These are phyloP conservation scores for Staphylotrichum longicolle DNA, from an alignment of 495 filamentous ascomycete species.

Conservation along the genomic window DNA sequence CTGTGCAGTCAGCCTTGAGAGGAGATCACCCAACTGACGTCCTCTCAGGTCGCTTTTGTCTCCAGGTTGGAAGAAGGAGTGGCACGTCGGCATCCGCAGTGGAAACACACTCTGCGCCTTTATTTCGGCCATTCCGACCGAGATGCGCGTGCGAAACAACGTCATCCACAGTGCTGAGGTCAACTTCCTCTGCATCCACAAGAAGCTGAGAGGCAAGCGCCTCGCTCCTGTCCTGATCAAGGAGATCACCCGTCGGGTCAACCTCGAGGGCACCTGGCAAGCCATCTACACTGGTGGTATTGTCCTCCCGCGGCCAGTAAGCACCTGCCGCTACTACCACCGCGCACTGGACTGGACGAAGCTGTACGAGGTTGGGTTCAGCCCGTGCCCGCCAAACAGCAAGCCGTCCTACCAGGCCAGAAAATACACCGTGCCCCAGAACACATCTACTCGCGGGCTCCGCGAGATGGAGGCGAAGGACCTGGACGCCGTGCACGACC, in stretches of 20 bases:
- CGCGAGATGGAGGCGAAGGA: slow-evolving; percentile 81
- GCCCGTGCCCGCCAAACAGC: slow-evolving; percentile 72
- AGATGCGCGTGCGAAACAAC: slow-evolving; percentile 74
- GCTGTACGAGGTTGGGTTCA: slow-evolving; percentile 89
- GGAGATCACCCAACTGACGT: slow-evolving; percentile 24
- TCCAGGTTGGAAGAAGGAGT: slow-evolving; percentile 91
- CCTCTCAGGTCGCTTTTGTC: slow-evolving; percentile 76
- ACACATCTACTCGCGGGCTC: slow-evolving; percentile 68
- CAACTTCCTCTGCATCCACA: slow-evolving; percentile 97
- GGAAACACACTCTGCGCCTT: slow-evolving; percentile 84
- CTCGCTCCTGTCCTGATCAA: slow-evolving; percentile 92
- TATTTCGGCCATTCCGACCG: slow-evolving; percentile 85
- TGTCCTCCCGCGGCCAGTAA: slow-evolving; percentile 83
- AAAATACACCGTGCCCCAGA: slow-evolving; percentile 72
- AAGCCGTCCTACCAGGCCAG: slow-evolving; percentile 77
- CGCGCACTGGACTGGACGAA: slow-evolving; percentile 92
- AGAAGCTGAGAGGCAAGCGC: slow-evolving; percentile 91
- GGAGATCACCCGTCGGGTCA: slow-evolving; percentile 89
- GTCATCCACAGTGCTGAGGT: slow-evolving; percentile 79
- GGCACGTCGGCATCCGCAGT: slow-evolving; percentile 91
- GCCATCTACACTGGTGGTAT: slow-evolving; percentile 93
- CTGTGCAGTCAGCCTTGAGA: not conserved
- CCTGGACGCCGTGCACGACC: slow-evolving; percentile 67
- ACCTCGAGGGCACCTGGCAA: slow-evolving; percentile 79
- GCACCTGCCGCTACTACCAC: slow-evolving; percentile 92